These are phyloP conservation scores for Candida ipomoeae DNA, from an alignment of 805 yeast genomes.

Conservation along the genomic window DNA sequence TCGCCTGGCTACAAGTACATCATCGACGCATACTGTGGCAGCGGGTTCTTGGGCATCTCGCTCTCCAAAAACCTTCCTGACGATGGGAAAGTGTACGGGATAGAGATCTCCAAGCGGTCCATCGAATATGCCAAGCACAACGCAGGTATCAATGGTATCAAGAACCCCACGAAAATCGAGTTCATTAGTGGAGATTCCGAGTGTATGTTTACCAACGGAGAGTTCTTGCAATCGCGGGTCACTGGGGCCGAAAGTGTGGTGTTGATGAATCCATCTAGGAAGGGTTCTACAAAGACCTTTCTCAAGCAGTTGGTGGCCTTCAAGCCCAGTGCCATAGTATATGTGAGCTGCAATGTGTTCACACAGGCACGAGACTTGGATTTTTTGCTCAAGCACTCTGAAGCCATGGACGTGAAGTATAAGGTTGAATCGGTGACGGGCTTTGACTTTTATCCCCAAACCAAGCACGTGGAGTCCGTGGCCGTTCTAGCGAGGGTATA, in stretches of 20 bases:
- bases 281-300: conserved; percentile 35
- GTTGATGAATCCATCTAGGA: conserved; percentile 44
- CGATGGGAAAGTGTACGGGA: conserved; percentile 37
- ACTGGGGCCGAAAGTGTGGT: conserved; percentile 32
- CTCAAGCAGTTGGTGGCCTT: conserved; percentile 35
- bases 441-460: conserved; percentile 52
- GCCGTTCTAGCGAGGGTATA: conserved; percentile 34
- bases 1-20: conserved; percentile 23
- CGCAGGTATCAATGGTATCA: conserved; percentile 36
- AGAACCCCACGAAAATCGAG: conserved; percentile 24
- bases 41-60: conserved; percentile 42
- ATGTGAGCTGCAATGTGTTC: conserved; percentile 44
- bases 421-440: conserved; percentile 27
- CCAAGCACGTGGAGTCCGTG: conserved; percentile 55
- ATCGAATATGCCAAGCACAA: conserved; percentile 37
- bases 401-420: conserved; percentile 12
- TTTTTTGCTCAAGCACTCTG: conserved; percentile 23
- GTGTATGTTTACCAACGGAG: conserved; percentile 26
- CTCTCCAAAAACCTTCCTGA: conserved; percentile 26
- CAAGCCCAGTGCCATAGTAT: conserved; percentile 34
- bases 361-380: conserved; percentile 44
- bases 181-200: conserved; percentile 39
- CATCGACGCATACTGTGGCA: conserved; percentile 45
- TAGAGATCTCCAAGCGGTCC: conserved; percentile 33
- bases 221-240: conserved; percentile 24